These are phyloP conservation scores for Polychytrium aggregatum DNA, from an alignment of 192 early-diverging fungal genomes.

Conservation along the genomic window DNA sequence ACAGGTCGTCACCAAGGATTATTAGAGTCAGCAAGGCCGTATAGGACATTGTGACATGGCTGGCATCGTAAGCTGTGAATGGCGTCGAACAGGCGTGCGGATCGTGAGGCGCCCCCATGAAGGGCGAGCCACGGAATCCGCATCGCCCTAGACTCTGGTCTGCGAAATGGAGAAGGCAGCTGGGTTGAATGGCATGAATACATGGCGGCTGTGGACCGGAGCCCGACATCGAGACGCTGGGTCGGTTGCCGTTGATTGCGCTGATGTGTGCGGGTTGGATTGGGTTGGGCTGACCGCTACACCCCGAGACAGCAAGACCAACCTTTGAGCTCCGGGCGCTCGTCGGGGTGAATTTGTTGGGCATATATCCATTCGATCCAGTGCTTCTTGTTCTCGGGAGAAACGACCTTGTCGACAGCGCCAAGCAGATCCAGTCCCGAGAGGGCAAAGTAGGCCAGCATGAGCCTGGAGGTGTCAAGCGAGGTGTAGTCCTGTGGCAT, in stretches of 20 bases:
- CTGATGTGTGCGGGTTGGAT: too few species aligned
- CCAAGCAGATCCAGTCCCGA: constrained; percentile 72
- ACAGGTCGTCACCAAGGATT: constrained; percentile 80
- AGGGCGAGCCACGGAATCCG: constrained; percentile 65
- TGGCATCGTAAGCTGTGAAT: constrained; percentile 9
- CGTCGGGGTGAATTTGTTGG: constrained; percentile 52
- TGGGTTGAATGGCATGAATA: too few species aligned
- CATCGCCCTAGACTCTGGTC: constrained; percentile 27
- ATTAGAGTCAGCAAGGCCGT: constrained; percentile 70
- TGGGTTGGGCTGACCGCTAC: too few species aligned
- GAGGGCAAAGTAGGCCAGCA: constrained; percentile 72
- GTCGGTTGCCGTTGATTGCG: too few species aligned
- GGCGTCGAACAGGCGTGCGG: constrained; percentile 7
- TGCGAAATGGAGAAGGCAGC: too few species aligned
- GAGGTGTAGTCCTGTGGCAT: too few species aligned
- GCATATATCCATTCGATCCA: constrained; percentile 97
- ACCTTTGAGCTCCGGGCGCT: too few species aligned
- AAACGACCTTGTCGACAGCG: constrained; percentile 40
- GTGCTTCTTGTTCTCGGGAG: constrained; percentile 38
- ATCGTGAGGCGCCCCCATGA: constrained; percentile 42
- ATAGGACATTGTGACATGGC: constrained; percentile 65
- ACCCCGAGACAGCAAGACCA: too few species aligned
- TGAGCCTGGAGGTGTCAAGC: constrained; percentile 54
- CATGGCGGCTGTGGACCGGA: too few species aligned
- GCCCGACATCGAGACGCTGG: too few species aligned